Conservation (phyloP, 805 yeast genomes). For the Kluyveromyces lactis region DNA sequence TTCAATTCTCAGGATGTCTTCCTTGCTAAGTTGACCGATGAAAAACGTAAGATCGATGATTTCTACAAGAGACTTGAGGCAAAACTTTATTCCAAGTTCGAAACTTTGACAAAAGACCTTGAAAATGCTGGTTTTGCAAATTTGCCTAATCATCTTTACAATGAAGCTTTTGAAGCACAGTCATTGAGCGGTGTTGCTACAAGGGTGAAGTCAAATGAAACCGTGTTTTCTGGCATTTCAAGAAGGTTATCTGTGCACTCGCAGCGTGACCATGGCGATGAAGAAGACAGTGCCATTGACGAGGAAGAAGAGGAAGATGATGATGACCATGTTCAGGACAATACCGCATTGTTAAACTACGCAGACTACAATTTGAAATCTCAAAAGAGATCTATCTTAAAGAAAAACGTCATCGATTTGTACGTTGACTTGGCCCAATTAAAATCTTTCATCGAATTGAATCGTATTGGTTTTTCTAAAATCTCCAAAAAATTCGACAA, state of each 20-base stretch:
- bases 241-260: conserved; percentile 6
- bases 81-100: conserved; percentile 38
- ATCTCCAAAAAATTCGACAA: conserved; percentile 89
- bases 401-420: conserved; percentile 50
- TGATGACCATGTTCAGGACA: conserved; percentile 31
- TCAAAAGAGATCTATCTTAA: conserved; percentile 56
- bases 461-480: conserved; percentile 78
- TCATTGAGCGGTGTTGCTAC: conserved; percentile 1
- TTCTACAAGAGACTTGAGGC: conserved; percentile 43
- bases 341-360: conserved; percentile 43
- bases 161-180: conserved; percentile 2
- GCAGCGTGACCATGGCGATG: conserved; percentile 10
- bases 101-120: conserved; percentile 40
- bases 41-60: conserved; percentile 42
- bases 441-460: conserved; percentile 74
- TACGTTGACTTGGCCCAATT: conserved; percentile 75
- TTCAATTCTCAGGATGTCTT: conserved; percentile 37
- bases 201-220: conserved; percentile 3
- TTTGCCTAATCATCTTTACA: conserved; percentile 1
- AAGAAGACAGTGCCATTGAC: conserved; percentile 20
- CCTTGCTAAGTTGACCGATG: conserved; percentile 37
- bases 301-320: conserved; percentile 30
- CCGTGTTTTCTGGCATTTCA: conserved; percentile 12
- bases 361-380: conserved; percentile 40
- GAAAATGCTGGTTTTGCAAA: conserved; percentile 27